Conservation (phyloP, 1,139 yeast species). For the Geotrichum europaeum region DNA sequence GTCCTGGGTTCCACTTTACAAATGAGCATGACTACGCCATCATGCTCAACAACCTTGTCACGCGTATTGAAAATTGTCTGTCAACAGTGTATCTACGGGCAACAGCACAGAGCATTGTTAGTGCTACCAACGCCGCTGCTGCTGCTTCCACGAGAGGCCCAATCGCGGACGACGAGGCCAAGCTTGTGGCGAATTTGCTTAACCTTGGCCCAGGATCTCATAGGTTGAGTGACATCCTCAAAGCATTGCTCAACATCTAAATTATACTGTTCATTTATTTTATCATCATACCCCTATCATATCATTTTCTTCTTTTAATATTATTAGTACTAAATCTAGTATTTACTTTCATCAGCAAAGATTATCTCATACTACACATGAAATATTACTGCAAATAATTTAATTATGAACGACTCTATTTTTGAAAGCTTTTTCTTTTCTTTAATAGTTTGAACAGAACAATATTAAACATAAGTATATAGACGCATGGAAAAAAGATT, state of each 20-base stretch:
- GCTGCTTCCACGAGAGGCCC: neutral
- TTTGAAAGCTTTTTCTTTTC: neutral
- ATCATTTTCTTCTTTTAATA: neutral
- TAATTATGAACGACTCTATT: neutral
- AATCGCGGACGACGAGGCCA: neutral
- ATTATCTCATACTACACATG: neutral
- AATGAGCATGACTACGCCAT: constrained; percentile 39
- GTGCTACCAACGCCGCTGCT: neutral
- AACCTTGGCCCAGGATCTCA: neutral
- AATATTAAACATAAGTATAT: neutral
- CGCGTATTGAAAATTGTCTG: constrained; percentile 52
- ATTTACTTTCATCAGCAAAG: no score
- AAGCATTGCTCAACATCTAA: neutral
- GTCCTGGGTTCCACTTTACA: constrained; percentile 21
- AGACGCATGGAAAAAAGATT: neutral
- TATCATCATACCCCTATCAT: neutral
- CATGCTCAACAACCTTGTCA: constrained; percentile 56
- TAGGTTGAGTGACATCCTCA: neutral
- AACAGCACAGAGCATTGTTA: neutral
- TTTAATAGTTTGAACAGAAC: neutral
- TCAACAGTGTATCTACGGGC: constrained; percentile 23
- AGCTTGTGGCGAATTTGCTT: neutral
- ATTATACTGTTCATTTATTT: neutral
- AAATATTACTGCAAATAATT: neutral
- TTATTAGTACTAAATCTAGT: no score